These are phyloP conservation scores for Senna siamea DNA, from an alignment of 306 rosid genomes.

Conservation along the genomic window DNA sequence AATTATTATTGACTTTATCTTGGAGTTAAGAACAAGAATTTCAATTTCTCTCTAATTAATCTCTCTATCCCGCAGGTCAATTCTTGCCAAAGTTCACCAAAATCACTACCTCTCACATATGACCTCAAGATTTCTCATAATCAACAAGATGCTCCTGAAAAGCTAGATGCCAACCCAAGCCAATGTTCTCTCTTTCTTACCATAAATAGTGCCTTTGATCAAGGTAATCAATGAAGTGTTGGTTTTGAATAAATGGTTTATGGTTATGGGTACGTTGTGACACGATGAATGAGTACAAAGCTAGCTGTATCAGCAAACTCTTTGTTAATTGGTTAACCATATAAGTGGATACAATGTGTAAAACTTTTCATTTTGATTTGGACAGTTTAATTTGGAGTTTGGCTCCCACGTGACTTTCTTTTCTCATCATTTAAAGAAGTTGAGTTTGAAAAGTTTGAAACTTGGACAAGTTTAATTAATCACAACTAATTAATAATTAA, in stretches of 20 bases:
- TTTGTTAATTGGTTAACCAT: constrained; percentile 16
- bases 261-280: constrained; percentile 22
- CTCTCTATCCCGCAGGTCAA: too few relatives aligned
- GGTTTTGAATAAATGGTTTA: too few relatives aligned
- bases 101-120: too few relatives aligned
- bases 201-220: constrained; percentile 14
- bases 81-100: too few relatives aligned
- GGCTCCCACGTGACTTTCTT: constrained; percentile 65
- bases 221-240: constrained; percentile 9
- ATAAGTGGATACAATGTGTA: constrained; percentile 40
- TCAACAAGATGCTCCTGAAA: too few relatives aligned
- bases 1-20: too few relatives aligned
- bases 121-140: too few relatives aligned
- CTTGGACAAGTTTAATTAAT: constrained; percentile 29
- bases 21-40: too few relatives aligned
- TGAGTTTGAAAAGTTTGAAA: constrained; percentile 33
- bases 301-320: constrained; percentile 51
- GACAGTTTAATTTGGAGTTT: constrained; percentile 38
- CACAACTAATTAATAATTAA: neutral
- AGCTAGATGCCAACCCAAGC: too few relatives aligned
- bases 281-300: constrained; percentile 50
- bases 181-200: too few relatives aligned
- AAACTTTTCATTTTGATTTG: constrained; percentile 33
- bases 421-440: constrained; percentile 50
- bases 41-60: too few relatives aligned